phyloP scores from a whole-genome alignment of 208 protist genomes.

The Leishmania major region DNA sequence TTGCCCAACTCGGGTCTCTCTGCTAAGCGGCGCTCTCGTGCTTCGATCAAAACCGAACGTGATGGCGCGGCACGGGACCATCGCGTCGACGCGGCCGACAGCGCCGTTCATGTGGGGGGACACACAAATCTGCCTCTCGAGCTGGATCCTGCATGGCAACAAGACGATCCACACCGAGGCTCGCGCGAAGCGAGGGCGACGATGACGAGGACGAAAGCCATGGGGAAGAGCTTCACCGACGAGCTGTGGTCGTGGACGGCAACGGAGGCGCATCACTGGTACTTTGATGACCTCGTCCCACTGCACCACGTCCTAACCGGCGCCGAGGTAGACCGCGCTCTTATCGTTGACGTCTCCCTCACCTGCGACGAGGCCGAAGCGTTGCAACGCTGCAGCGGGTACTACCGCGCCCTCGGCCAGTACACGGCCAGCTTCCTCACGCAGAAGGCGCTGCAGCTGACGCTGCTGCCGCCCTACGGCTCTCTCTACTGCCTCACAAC shows the following conservation, averaged over 20 bases:
- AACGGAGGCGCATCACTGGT: constrained; percentile 30
- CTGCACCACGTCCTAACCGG: constrained; percentile 21
- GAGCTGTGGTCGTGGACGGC: constrained; percentile 26
- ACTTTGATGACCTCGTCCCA: constrained; percentile 17
- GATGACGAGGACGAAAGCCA: neutral
- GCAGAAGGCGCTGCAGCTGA: constrained; percentile 84
- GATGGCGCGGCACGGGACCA: neutral
- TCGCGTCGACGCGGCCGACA: neutral
- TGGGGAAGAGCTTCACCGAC: constrained; percentile 3
- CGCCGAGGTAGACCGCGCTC: constrained; percentile 10
- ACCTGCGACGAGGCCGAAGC: constrained; percentile 31
- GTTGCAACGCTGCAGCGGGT: constrained; percentile 56
- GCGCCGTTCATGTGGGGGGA: neutral
- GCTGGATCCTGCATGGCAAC: constrained; percentile 16
- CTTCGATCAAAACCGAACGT: too few relatives aligned
- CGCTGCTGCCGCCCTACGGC: constrained; percentile 74
- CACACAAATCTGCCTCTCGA: neutral
- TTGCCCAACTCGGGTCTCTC: neutral
- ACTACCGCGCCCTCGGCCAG: constrained; percentile 62
- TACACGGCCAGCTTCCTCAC: constrained; percentile 66
- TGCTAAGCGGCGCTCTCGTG: neutral
- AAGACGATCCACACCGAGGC: constrained; percentile 16
- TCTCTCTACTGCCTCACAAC: constrained; percentile 53
- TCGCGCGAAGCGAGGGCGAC: neutral
- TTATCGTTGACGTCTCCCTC: constrained; percentile 15